A percentile compares a stretch with the other conserved stretches of the same genome.
These are phyloP conservation scores for Aegilops sharonensis DNA, from an alignment of 176 grass and related monocot species.

Conservation along the genomic window DNA sequence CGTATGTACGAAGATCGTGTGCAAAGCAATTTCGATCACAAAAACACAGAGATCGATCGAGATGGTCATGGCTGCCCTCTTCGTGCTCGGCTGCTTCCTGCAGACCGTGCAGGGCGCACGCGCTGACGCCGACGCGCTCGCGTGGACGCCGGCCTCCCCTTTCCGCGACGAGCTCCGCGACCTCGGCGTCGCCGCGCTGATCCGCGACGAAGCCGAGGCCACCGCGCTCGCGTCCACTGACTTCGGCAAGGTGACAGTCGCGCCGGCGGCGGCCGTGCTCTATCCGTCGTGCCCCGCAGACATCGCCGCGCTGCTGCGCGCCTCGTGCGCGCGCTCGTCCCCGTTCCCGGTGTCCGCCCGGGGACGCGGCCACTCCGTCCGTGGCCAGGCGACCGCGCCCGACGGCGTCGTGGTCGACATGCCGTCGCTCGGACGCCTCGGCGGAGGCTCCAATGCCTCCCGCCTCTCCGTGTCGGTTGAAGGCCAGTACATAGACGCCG, in stretches of 20 bases:
- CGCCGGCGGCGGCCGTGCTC: conserved; percentile 42
- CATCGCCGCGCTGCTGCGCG: conserved; percentile 53
- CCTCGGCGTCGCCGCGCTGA: not conserved
- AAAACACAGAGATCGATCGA: not conserved
- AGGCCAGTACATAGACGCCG: conserved; percentile 45
- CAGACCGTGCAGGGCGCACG: not conserved
- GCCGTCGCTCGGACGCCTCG: conserved; percentile 35
- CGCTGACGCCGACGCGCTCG: not conserved
- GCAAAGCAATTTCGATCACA: not conserved
- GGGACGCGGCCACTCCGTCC: conserved; percentile 54
- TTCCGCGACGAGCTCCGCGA: conserved; percentile 16
- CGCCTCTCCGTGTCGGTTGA: conserved; percentile 20
- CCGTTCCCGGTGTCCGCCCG: conserved; percentile 58
- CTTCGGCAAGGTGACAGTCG: conserved; percentile 39
- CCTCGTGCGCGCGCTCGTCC: conserved; percentile 15
- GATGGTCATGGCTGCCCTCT: not conserved
- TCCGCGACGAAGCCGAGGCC: conserved; percentile 33
- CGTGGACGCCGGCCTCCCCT: not conserved
- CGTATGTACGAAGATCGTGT: no score
- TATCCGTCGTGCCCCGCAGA: conserved; percentile 49
- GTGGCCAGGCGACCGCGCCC: conserved; percentile 45
- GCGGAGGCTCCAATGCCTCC: not conserved
- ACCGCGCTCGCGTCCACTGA: conserved; percentile 31
- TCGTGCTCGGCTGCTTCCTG: not conserved
- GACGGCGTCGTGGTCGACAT: conserved; percentile 62